phyloP scores from a whole-genome alignment of 345 rosid species.

The Brassica incana region DNA sequence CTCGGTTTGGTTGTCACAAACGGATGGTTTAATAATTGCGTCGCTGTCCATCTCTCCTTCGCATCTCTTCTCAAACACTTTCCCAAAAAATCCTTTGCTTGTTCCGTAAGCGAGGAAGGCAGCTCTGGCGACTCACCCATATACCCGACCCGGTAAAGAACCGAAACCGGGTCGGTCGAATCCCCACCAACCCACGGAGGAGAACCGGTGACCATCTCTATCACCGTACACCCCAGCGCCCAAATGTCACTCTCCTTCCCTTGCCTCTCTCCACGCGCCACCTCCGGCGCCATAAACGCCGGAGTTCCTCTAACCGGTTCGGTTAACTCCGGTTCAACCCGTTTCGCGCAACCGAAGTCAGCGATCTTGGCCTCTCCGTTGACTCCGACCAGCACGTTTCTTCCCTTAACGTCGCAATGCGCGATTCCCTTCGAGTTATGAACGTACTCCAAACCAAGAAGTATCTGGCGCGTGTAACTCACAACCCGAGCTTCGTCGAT shows the following conservation, averaged over 20 bases:
- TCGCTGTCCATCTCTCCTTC: constrained; percentile 55
- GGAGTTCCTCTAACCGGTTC: constrained; percentile 58
- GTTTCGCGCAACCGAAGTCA: constrained; percentile 77
- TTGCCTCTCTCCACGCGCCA: constrained; percentile 79
- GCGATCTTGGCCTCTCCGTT: constrained; percentile 60
- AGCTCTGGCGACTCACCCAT: constrained; percentile 49
- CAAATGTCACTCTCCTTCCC: constrained; percentile 62
- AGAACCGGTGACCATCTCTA: constrained; percentile 76
- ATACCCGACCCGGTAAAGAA: constrained; percentile 51
- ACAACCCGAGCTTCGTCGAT: constrained; percentile 45
- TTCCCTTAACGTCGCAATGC: constrained; percentile 79
- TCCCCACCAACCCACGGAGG: constrained; percentile 44
- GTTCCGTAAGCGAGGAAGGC: constrained; percentile 47
- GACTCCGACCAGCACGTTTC: constrained; percentile 55
- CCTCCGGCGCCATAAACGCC: constrained; percentile 83
- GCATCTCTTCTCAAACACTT: constrained; percentile 59
- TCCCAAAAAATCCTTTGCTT: constrained; percentile 60
- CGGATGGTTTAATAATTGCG: constrained; percentile 51
- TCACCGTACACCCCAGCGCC: constrained; percentile 74
- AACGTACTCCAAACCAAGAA: constrained; percentile 58
- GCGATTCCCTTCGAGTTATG: constrained; percentile 53
- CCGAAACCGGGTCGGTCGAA: constrained; percentile 42
- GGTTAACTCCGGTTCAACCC: constrained; percentile 29
- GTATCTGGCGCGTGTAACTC: constrained; percentile 53
- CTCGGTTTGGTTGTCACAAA: constrained; percentile 38